Evolutionary conservation across 768 basidiomycete species (phyloP).

Genomic region (Antrodiella citrinella): DNA sequence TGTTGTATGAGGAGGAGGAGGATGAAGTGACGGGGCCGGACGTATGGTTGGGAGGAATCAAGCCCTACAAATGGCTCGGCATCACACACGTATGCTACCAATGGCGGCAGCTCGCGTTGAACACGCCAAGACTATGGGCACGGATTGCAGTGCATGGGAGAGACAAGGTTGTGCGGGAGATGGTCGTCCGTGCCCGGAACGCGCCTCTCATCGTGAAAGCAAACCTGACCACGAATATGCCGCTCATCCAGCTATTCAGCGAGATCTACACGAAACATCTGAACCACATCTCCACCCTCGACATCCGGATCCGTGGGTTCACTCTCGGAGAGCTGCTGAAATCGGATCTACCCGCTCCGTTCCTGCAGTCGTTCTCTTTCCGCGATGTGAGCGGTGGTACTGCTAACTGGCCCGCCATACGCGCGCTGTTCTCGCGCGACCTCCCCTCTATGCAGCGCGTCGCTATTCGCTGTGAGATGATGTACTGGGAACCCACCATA

Average conservation of each 20-base stretch:
- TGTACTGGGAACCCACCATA: not conserved
- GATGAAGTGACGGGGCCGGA: not conserved
- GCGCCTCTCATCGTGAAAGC: not conserved
- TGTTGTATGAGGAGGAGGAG: not conserved
- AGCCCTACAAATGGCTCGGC: not conserved
- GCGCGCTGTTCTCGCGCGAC: not conserved
- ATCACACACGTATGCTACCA: slow-evolving; percentile 5
- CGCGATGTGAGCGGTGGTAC: not conserved
- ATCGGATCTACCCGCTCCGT: not conserved
- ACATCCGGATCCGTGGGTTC: not conserved
- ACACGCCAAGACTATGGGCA: slow-evolving; percentile 1
- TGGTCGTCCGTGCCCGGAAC: not conserved
- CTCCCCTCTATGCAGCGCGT: not conserved
- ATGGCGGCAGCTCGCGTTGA: slow-evolving; percentile 2
- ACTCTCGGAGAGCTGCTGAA: not conserved
- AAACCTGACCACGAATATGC: not conserved
- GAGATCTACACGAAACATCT: not conserved
- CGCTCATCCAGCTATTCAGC: not conserved
- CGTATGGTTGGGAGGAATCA: not conserved
- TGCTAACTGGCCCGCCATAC: not conserved
- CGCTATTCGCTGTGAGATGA: not conserved
- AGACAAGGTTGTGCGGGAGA: not conserved
- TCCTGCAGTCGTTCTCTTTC: not conserved
- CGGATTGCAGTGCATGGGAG: not conserved
- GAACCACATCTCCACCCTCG: not conserved